Evolutionary conservation across 805 yeast species (phyloP).

Genomic region (Soucietia sequanensis): DNA sequence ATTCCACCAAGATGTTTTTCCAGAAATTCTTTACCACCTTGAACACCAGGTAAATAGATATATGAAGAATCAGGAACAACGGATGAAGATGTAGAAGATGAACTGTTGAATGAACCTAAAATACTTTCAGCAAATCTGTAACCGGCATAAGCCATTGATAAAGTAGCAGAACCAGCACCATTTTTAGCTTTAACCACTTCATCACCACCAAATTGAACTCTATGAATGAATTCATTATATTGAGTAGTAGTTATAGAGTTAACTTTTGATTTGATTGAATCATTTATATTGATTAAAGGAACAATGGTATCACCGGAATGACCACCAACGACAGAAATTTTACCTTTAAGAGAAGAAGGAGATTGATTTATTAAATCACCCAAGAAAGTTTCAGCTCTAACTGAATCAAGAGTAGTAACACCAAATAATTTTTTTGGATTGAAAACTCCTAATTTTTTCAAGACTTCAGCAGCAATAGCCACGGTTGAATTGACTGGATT

Average conservation of each 20-base stretch:
- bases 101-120: slow-evolving; percentile 29
- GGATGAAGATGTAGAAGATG: slow-evolving; percentile 10
- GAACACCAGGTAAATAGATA: slow-evolving; percentile 53
- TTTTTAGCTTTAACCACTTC: slow-evolving; percentile 95
- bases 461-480: slow-evolving; percentile 48
- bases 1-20: slow-evolving; percentile 34
- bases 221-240: slow-evolving; percentile 32
- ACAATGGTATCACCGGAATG: slow-evolving; percentile 49
- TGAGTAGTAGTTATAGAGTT: slow-evolving; percentile 8
- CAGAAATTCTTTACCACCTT: slow-evolving; percentile 45
- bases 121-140: slow-evolving; percentile 67
- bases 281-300: slow-evolving; percentile 28
- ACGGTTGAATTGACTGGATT: slow-evolving; percentile 49
- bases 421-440: slow-evolving; percentile 46
- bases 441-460: slow-evolving; percentile 45
- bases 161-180: slow-evolving; percentile 93
- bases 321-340: slow-evolving; percentile 44
- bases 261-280: slow-evolving; percentile 13
- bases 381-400: slow-evolving; percentile 46
- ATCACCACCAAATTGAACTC: slow-evolving; percentile 76
- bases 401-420: slow-evolving; percentile 46
- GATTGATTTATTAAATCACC: slow-evolving; percentile 32
- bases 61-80: slow-evolving; percentile 47
- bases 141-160: slow-evolving; percentile 95
- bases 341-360: slow-evolving; percentile 36